Conservation (phyloP, 805 yeast species). For the Yamadazyma ubonensis region DNA sequence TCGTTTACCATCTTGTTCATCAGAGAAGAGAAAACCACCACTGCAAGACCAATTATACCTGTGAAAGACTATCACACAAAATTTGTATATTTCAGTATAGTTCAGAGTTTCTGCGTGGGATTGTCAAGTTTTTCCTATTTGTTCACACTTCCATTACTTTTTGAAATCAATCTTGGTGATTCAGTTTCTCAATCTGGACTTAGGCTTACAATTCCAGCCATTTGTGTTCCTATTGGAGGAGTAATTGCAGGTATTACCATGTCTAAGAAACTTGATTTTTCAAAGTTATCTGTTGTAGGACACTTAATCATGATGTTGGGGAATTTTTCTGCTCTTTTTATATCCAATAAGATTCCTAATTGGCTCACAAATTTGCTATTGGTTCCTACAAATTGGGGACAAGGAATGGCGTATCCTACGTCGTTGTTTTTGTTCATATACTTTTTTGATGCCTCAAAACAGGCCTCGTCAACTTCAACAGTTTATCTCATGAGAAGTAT, state of each 20-base stretch:
- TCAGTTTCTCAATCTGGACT: conserved; percentile 41
- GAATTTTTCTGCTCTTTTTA: conserved; percentile 26
- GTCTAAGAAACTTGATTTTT: conserved; percentile 29
- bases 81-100: conserved; percentile 23
- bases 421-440: conserved; percentile 37
- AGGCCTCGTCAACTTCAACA: conserved; percentile 41
- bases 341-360: conserved; percentile 20
- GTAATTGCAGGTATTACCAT: conserved; percentile 38
- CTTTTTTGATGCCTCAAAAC: conserved; percentile 27
- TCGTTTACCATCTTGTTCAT: conserved; percentile 17
- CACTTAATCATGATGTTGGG: conserved; percentile 36
- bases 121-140: conserved; percentile 40
- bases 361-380: conserved; percentile 28
- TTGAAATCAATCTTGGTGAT: conserved; percentile 42
- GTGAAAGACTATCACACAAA: conserved; percentile 22
- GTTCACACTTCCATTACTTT: conserved; percentile 42
- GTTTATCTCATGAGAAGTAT: conserved; percentile 37
- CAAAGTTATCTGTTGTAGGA: conserved; percentile 30
- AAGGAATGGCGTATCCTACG: conserved; percentile 38
- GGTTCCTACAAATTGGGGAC: conserved; percentile 39
- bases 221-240: conserved; percentile 45
- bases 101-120: conserved; percentile 37
- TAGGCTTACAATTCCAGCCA: conserved; percentile 40
- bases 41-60: conserved; percentile 34
- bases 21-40: conserved; percentile 22